Conservation (phyloP, 176 grass and related monocot species). For the Cenchrus americanus region DNA sequence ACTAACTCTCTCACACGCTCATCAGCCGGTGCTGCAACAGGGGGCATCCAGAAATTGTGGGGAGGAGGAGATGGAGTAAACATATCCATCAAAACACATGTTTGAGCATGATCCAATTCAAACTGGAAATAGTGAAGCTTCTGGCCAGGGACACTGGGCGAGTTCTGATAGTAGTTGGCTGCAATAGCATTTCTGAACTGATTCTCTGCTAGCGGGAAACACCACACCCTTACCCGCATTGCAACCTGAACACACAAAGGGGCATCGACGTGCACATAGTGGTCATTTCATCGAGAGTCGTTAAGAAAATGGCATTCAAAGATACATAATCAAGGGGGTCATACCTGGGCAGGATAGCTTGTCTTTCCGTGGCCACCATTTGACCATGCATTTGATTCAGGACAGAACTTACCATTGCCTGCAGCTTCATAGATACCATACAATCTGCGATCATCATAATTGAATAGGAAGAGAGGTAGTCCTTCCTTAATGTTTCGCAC, state of each 20-base stretch:
- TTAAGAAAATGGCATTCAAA: constrained; percentile 22
- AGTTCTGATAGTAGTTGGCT: constrained; percentile 73
- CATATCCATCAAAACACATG: constrained; percentile 60
- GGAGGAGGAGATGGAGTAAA: constrained; percentile 58
- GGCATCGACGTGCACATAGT: not conserved
- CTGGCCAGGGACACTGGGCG: constrained; percentile 21
- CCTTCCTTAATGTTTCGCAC: constrained; percentile 76
- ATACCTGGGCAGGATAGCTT: constrained; percentile 80
- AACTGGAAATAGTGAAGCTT: constrained; percentile 72
- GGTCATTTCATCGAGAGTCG: constrained; percentile 35
- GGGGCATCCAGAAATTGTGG: constrained; percentile 47
- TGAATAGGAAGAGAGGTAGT: constrained; percentile 90
- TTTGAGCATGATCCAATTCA: constrained; percentile 87
- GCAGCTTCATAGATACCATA: constrained; percentile 90
- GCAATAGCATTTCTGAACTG: constrained; percentile 72
- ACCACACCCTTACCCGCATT: constrained; percentile 54
- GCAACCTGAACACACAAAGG: constrained; percentile 65
- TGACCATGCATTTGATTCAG: constrained; percentile 86
- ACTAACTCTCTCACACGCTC: constrained; percentile 26
- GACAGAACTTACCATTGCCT: constrained; percentile 59
- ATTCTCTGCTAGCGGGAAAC: constrained; percentile 61
- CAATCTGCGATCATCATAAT: constrained; percentile 67
- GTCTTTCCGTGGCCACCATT: constrained; percentile 67
- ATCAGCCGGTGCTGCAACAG: constrained; percentile 25
- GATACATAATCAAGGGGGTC: constrained; percentile 1